Percentiles rank a stretch among this genome's conserved stretches.
These are phyloP conservation scores for Collybia mongolica DNA, from an alignment of 768 basidiomycete genomes.

Conservation along the genomic window DNA sequence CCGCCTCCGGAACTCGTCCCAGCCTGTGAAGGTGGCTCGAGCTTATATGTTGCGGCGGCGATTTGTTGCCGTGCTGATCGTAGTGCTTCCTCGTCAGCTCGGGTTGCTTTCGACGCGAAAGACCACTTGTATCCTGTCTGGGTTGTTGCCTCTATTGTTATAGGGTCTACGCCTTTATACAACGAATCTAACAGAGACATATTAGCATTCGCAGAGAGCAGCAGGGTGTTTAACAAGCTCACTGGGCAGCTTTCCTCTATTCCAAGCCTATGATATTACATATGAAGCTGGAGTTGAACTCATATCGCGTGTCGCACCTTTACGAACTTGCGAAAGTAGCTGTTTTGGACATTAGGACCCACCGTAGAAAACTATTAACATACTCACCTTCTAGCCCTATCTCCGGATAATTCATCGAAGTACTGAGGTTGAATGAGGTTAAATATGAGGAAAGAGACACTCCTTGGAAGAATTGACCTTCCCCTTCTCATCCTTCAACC, in stretches of 20 bases:
- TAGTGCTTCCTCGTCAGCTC: slow-evolving; percentile 59
- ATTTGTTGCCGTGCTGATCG: slow-evolving; percentile 61
- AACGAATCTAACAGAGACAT: slow-evolving; percentile 38
- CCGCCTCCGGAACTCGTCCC: slow-evolving; percentile 23
- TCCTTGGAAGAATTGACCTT: slow-evolving; percentile 31
- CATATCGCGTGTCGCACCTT: slow-evolving; percentile 45
- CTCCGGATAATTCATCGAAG: slow-evolving; percentile 82
- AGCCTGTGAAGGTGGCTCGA: slow-evolving; percentile 18
- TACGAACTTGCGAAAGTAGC: slow-evolving; percentile 93
- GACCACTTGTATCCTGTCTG: slow-evolving; percentile 89
- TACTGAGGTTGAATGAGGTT: slow-evolving; percentile 45
- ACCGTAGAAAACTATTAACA: slow-evolving; percentile 11
- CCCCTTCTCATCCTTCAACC: slow-evolving; percentile 72
- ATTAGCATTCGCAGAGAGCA: background rate
- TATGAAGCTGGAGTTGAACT: background rate
- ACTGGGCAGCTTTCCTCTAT: slow-evolving; percentile 74
- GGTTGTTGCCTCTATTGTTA: slow-evolving; percentile 53
- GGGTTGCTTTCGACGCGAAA: slow-evolving; percentile 66
- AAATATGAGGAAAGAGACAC: background rate
- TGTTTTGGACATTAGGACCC: slow-evolving; percentile 34
- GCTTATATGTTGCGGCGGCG: slow-evolving; percentile 42
- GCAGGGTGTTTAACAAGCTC: slow-evolving; percentile 14
- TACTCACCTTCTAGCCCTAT: slow-evolving; percentile 72
- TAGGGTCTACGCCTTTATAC: slow-evolving; percentile 61
- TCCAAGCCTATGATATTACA: slow-evolving; percentile 61